A percentile compares a stretch with the other conserved stretches of the same genome.
Conservation (phyloP, 1,139 yeast species). For the Yamadazyma sp. region DNA sequence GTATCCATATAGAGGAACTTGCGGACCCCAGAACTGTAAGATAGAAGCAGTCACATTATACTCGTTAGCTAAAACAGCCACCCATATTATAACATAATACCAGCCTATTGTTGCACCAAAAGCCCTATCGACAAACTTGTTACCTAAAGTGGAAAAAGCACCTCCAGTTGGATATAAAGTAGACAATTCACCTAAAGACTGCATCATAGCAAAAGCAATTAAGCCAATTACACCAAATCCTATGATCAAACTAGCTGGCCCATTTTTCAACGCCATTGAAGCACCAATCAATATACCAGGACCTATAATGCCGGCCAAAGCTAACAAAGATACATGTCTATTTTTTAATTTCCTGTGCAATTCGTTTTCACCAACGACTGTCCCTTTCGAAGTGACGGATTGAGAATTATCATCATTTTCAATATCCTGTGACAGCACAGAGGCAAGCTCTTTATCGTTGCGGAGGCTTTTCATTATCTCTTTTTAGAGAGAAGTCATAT, state of each 20-base stretch:
- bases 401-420: neutral
- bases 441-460: neutral
- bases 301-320: slow-evolving; percentile 57
- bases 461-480: neutral
- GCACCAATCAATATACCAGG: slow-evolving; percentile 55
- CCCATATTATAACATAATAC: slow-evolving; percentile 63
- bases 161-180: slow-evolving; percentile 54
- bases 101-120: slow-evolving; percentile 63
- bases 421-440: neutral
- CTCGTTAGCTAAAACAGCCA: slow-evolving; percentile 60
- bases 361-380: slow-evolving; percentile 5
- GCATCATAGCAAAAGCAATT: slow-evolving; percentile 60
- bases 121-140: slow-evolving; percentile 55
- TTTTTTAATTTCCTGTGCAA: slow-evolving; percentile 37
- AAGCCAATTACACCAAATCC: slow-evolving; percentile 53
- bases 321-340: slow-evolving; percentile 46
- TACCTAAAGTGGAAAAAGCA: slow-evolving; percentile 55
- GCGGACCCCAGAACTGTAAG: slow-evolving; percentile 58
- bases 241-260: slow-evolving; percentile 46
- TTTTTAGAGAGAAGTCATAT: neutral
- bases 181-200: slow-evolving; percentile 56
- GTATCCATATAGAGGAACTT: slow-evolving; percentile 60
- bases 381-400: neutral
- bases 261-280: slow-evolving; percentile 42
- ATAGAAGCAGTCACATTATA: slow-evolving; percentile 56